A percentile compares a stretch with the other conserved stretches of the same genome.
Evolutionary conservation across 805 yeast species (phyloP).

Genomic region (Candida awuae): DNA sequence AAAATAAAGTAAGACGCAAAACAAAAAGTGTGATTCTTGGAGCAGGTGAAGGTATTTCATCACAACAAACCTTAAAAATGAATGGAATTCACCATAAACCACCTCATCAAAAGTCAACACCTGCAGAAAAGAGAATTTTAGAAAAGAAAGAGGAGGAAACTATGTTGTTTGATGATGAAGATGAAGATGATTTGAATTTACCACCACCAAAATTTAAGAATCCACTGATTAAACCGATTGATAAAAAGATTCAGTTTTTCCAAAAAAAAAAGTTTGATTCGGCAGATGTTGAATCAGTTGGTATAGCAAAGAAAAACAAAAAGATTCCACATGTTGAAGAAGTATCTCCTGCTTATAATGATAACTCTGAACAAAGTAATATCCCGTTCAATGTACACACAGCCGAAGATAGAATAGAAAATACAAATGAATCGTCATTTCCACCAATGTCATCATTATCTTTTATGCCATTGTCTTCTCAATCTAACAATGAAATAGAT

Average conservation of each 20-base stretch:
- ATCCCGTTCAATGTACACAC: constrained; percentile 4
- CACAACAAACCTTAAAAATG: constrained; percentile 3
- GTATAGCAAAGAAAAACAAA: too few relatives aligned
- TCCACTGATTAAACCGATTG: neutral
- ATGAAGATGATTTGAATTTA: constrained; percentile 5
- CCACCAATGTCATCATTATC: neutral
- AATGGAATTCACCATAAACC: constrained; percentile 9
- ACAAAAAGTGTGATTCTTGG: constrained; percentile 9
- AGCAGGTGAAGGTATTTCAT: constrained; percentile 5
- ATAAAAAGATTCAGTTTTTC: neutral
- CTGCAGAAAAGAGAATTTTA: constrained; percentile 4
- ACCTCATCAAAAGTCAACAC: neutral
- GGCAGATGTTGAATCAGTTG: neutral
- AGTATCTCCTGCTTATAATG: too few relatives aligned
- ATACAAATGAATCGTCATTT: neutral
- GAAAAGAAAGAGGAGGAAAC: constrained; percentile 3
- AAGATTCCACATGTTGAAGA: too few relatives aligned
- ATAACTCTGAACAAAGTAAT: neutral
- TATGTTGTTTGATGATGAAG: constrained; percentile 3
- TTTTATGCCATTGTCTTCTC: neutral
- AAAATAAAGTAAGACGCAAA: constrained; percentile 4
- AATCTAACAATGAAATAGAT: neutral
- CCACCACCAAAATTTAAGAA: constrained; percentile 3
- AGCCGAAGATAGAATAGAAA: neutral
- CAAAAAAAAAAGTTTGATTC: neutral